Evolutionary conservation across 495 filamentous ascomycete genomes (phyloP), one percentile per base, ranked within the genome.

Genomic region (Tuber brumale): DNA sequence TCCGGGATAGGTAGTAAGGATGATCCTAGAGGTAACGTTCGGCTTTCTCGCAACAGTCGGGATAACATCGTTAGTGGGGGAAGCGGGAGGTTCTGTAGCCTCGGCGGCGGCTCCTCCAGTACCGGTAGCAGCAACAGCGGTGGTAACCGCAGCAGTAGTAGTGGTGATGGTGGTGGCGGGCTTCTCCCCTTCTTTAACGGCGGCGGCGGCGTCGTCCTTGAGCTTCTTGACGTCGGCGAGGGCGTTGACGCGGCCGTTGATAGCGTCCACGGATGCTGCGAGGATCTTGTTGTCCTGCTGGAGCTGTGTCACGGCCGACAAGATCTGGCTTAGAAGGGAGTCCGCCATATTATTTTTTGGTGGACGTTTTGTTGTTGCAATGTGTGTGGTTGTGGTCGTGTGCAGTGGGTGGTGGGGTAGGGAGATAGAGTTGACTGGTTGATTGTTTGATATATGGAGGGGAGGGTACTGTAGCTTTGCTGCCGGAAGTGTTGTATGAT

Each of bases 1-100:
- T 75, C 92, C 92, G 48, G 95, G 95, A 85, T 99, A 97, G 12
- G 95, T 97, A 43, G 87, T 89, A 81, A 89, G 85, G 76, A 92
- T 90, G 75, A 93, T 92, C 77, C 90, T 89, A 39, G 88, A 90
- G 70, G 87, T 89, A 57, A 86, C 10, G 43, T 76, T 76, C 27
- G 73, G 78, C 44, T 80, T 80, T 61, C 73, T 72, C 57, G 74
- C 35, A 42, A 69, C 14, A 4, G 72, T 42, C 69, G 78, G 76
- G 39, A 74, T 80, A 44, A 70, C 41, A 51, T 75, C 82, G 21
- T 69, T 80, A 75, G 75, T 71, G 37, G 72, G 77, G 19, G 80
- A 76, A 37, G 41, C 73, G 14, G 75, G 81, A 74, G 72, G 74
- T 73, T 45, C 51, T 69, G 74, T 19, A 74, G 80, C 70, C 75